A percentile compares a stretch with the other conserved stretches of the same genome.
phyloP scores from a whole-genome alignment of 1,284 basidiomycete species.

The Spongiforma sp. region DNA sequence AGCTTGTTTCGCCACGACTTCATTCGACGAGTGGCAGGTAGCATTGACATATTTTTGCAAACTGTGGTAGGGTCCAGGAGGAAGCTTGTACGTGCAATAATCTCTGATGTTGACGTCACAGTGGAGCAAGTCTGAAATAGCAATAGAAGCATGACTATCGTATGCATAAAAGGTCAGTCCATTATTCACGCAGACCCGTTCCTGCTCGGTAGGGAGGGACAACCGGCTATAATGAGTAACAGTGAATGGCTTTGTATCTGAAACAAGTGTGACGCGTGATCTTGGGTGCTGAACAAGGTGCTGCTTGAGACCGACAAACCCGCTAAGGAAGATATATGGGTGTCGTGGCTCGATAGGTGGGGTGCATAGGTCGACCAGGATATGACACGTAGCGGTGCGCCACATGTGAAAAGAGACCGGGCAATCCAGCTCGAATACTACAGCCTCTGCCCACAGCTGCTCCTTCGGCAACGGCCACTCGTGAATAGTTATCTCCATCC shows the following conservation, averaged over 20 bases:
- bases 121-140: conserved; percentile 15
- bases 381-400: conserved; percentile 47
- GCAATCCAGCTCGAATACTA: conserved; percentile 51
- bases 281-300: conserved; percentile 18
- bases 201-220: conserved; percentile 31
- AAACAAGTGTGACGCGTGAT: conserved; percentile 43
- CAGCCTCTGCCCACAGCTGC: conserved; percentile 26
- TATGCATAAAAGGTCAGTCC: conserved; percentile 34
- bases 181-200: conserved; percentile 41
- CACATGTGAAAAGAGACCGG: conserved; percentile 49
- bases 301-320: conserved; percentile 10
- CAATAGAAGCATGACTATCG: conserved; percentile 14
- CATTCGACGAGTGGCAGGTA: conserved; percentile 48
- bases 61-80: conserved; percentile 37
- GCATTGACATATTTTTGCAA: conserved; percentile 43
- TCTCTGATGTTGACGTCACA: conserved; percentile 19
- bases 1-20: conserved; percentile 46
- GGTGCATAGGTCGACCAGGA: conserved; percentile 42
- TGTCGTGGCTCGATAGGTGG: neutral
- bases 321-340: conserved; percentile 18
- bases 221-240: conserved; percentile 41
- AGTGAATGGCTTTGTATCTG: conserved; percentile 45
- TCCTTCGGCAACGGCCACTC: conserved; percentile 56
- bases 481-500: conserved; percentile 42
- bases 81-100: conserved; percentile 39